Evolutionary conservation across 352 stramenopile genomes (phyloP), one percentile per base, ranked within the genome.

Genomic region (Stephanocyclus meneghinianus): DNA sequence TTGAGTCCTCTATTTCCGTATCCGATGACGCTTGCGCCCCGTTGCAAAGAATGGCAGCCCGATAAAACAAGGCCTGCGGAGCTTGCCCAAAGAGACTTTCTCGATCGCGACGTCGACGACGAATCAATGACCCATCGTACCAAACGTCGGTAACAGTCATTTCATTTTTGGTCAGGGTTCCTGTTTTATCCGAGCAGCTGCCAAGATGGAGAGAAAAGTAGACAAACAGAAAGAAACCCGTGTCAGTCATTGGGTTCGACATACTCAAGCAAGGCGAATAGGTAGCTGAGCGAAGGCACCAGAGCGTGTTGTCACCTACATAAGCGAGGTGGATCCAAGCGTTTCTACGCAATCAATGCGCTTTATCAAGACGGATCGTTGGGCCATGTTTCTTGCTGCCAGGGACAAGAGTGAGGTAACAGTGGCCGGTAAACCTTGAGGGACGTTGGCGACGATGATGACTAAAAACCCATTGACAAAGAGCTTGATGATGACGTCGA

Each of bases 311-410:
- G 35, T 40, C 35, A 40, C 35, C 35, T 40, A 40, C 35, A 53
- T 53, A 53, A 16, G n/a, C 0, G 45, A 53, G 45, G 45, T 53
- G 2, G 45, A 53, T 16, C 45, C 45, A 6, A 53, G 45, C 5
- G 45, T 53, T 53, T 53, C 45, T 16, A 53, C 45, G n/a, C 45
- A 16, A 72, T 97, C 91, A 29, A 98, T 84, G 74, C 97, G 96
- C 87, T 98, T 98, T 13, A 98, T 94, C 16, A 98, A 85, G 64
- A 97, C 95, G 57, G 93, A 95, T 84, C 96, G 97, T 44, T 83
- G 81, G 1, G 88, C 89, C 95, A 97, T 97, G 29, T 93, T 88
- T 21, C 94, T 94, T 1, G 94, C 95, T 42, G 95, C 94, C 5
- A 98, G 77, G 78, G 93, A 97, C 15, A 98, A 81, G 53, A 91